Evolutionary conservation across 768 basidiomycete species (phyloP).

Genomic region (Kwoniella bestiolae): DNA sequence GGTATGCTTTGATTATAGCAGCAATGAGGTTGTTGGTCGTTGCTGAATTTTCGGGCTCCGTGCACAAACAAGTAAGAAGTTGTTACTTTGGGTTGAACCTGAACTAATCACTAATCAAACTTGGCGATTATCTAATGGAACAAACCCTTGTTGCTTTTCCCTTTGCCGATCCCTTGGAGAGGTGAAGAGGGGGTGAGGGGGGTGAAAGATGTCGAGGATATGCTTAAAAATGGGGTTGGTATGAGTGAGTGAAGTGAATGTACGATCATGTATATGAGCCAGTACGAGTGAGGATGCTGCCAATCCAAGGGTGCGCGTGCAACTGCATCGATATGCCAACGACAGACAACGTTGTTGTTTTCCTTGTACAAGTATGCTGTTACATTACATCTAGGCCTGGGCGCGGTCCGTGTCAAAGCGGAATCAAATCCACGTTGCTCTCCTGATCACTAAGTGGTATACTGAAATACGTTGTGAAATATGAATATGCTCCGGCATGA

Average conservation of each 20-base stretch:
- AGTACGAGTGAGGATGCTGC: neutral
- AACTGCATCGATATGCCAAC: too few species aligned
- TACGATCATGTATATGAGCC: too few species aligned
- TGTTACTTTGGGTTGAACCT: too few species aligned
- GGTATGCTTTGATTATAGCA: neutral
- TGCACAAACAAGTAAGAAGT: neutral
- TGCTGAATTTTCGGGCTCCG: neutral
- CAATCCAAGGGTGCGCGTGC: neutral
- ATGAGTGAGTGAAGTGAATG: too few species aligned
- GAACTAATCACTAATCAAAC: slow-evolving; percentile 2
- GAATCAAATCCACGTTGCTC: neutral
- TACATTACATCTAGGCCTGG: neutral
- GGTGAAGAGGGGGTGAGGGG: neutral
- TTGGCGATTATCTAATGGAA: neutral
- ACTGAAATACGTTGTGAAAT: neutral
- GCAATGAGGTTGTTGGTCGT: neutral
- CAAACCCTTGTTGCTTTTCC: neutral
- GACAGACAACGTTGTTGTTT: slow-evolving; percentile 3
- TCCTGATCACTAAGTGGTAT: neutral
- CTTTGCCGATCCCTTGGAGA: neutral
- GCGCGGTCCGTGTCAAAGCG: neutral
- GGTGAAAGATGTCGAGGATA: neutral
- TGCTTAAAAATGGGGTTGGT: slow-evolving; percentile 9
- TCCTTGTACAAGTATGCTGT: too few species aligned
- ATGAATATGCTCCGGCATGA: neutral